These are phyloP conservation scores for Gymnopus androsaceus DNA, from an alignment of 1,284 basidiomycete genomes.

Conservation along the genomic window DNA sequence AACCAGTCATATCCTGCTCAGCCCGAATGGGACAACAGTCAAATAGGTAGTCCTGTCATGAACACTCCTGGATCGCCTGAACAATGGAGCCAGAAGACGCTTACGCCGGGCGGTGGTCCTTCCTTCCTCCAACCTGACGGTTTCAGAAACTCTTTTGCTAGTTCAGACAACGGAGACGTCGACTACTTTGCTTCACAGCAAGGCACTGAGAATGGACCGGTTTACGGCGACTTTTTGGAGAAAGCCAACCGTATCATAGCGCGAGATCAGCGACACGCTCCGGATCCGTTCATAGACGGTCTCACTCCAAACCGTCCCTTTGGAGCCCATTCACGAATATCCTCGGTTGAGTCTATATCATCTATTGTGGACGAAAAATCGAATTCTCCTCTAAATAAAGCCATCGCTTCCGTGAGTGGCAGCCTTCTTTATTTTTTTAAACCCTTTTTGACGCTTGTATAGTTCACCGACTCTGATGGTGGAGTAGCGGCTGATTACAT, in stretches of 20 bases:
- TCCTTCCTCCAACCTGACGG: constrained; percentile 34
- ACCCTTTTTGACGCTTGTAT: neutral
- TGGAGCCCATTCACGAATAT: constrained; percentile 75
- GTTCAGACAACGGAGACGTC: constrained; percentile 43
- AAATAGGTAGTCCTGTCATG: constrained; percentile 28
- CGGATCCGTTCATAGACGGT: constrained; percentile 81
- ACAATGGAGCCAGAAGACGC: constrained; percentile 53
- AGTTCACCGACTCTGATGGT: constrained; percentile 92
- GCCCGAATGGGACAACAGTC: constrained; percentile 56
- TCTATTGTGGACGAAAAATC: constrained; percentile 88
- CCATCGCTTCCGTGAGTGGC: constrained; percentile 74
- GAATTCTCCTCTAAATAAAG: constrained; percentile 89
- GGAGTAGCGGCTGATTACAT: constrained; percentile 89
- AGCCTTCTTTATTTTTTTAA: neutral
- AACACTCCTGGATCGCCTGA: constrained; percentile 41
- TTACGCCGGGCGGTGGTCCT: constrained; percentile 41
- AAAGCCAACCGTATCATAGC: constrained; percentile 82
- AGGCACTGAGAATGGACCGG: neutral
- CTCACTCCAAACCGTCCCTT: constrained; percentile 58
- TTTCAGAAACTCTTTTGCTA: constrained; percentile 36
- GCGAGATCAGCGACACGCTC: constrained; percentile 72
- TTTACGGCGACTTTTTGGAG: constrained; percentile 78
- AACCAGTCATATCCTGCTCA: constrained; percentile 50
- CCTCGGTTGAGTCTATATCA: constrained; percentile 85
- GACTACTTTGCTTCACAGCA: neutral